Evolutionary conservation across 768 basidiomycete species (phyloP), one percentile per base, ranked within the genome.

Genomic region (Suillus cothurnatus): DNA sequence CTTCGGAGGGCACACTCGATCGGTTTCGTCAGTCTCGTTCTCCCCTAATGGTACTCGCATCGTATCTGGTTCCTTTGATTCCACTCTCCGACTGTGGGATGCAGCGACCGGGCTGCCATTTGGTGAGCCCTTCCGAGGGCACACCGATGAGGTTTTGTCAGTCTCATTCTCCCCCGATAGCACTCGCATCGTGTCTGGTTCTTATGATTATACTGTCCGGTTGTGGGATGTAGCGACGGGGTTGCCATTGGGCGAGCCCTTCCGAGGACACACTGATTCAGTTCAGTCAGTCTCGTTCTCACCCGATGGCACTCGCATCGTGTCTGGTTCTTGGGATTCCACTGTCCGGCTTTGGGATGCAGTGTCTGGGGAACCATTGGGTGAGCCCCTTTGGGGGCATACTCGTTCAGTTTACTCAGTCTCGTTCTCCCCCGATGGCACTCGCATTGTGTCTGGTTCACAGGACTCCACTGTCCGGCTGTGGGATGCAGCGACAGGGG

Each of bases 161-260:
- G 45, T 69, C 28, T 68, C 68, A 21, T 69, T 69, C 49, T 69
- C 69, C 1, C 68, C 64, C 12, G 60, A 69, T 58, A 64, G 68
- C 6, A 56, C 14, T 23, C 34, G 31, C 31, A 50, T 69, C 36
- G 68, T 34, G 14, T 69, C 68, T 36, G 68, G 68, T 23, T 43
- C 52, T 5, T 3, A 15, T 1, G 65, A 61, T 45, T 6, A 15
- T 15, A 53, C 58, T 41, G 17, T 67, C 31, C 50, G 66, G 21
- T 21, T 67, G 49, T 67, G 64, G 64, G 34, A 65, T 66, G 65
- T 41, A n/a, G 56, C 34, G 23, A 55, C 31, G 21, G 60, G 64
- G 4, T 31, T 23, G 23, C 34, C n/a, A 23, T 21, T 64, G 4
- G 47, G 49, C 45, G 59, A 28, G 3, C 65, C 65, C 19, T 39